These are phyloP conservation scores for Penstemon davidsonii DNA, from an alignment of 257 asterid genomes.

Conservation along the genomic window DNA sequence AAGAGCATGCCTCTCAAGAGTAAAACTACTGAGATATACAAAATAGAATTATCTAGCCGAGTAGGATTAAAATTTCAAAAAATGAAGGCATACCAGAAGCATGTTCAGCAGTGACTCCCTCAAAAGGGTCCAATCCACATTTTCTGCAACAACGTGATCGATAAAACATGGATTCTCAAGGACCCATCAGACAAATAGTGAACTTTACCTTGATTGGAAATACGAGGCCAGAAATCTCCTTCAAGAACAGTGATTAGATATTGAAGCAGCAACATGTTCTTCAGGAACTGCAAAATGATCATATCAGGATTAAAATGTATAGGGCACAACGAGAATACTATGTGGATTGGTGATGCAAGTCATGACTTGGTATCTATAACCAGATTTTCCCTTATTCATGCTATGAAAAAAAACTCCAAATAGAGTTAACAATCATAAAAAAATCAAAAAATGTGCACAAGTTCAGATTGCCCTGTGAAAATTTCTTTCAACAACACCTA, in stretches of 20 bases:
- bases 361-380: neutral
- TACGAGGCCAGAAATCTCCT: conserved; percentile 70
- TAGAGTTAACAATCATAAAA: conserved; percentile 1
- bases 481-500: neutral
- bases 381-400: conserved; percentile 13
- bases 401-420: neutral
- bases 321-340: conserved; percentile 2
- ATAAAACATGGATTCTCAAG: conserved; percentile 8
- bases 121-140: conserved; percentile 61
- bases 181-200: conserved; percentile 6
- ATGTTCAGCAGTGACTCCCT: conserved; percentile 71
- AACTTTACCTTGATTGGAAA: conserved; percentile 49
- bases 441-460: conserved; percentile 7
- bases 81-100: conserved; percentile 67
- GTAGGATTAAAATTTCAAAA: conserved; percentile 4
- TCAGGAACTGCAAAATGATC: conserved; percentile 58
- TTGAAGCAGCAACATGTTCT: conserved; percentile 73
- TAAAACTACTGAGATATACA: neutral
- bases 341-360: conserved; percentile 12
- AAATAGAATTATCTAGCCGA: neutral
- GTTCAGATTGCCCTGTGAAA: neutral
- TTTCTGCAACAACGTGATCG: conserved; percentile 52
- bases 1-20: conserved; percentile 7
- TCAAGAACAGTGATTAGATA: conserved; percentile 77
- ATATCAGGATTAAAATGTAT: conserved; percentile 9